Conservation (phyloP, 805 yeast genomes). For the Ogataea degrootiae region DNA sequence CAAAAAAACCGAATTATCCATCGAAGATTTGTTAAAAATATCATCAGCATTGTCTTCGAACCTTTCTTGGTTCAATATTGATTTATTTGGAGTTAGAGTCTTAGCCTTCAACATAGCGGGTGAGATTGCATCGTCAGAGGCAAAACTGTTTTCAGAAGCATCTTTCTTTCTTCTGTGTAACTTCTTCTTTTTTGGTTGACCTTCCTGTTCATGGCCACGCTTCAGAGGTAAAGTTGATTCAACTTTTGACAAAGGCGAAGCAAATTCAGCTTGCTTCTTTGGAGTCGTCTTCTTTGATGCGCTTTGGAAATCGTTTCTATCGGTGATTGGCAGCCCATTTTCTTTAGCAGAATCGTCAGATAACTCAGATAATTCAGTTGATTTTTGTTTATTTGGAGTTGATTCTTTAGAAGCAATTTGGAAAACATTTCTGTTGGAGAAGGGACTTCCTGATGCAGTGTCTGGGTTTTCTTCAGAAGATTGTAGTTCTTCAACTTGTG, state of each 20-base stretch:
- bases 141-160: constrained; percentile 6
- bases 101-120: neutral
- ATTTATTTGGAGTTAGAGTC: constrained; percentile 6
- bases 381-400: too few species aligned
- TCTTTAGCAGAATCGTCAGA: too few species aligned
- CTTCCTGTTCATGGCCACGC: constrained; percentile 10
- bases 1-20: constrained; percentile 8
- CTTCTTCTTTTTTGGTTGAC: constrained; percentile 15
- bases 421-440: constrained; percentile 1
- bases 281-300: neutral
- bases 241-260: constrained; percentile 9
- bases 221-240: constrained; percentile 13
- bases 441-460: neutral
- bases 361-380: too few species aligned
- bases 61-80: constrained; percentile 19
- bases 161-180: constrained; percentile 8
- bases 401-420: neutral
- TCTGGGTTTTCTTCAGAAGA: neutral
- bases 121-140: constrained; percentile 12
- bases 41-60: constrained; percentile 20
- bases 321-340: too few species aligned
- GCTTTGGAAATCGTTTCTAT: too few species aligned
- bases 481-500: too few species aligned
- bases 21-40: constrained; percentile 5
- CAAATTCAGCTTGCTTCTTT: neutral